Evolutionary conservation across 139 green algal species (phyloP), one percentile per base, ranked within the genome.

Genomic region (Asterochloris sp.): DNA sequence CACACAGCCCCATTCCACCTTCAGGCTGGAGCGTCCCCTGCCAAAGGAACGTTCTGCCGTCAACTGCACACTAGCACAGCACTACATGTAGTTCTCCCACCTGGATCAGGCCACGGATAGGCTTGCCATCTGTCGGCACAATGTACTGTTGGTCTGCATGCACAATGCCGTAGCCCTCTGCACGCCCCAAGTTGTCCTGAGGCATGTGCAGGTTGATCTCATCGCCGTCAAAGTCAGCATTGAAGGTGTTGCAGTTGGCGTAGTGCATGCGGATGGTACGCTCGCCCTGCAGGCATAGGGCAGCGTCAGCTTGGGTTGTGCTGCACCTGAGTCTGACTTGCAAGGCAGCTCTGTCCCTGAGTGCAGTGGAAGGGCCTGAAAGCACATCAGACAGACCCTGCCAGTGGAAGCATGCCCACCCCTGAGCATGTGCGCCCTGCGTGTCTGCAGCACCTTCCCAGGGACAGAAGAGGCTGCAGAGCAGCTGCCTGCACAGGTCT

Each of bases 131-230:
- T 12, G 97, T 99, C 61, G 97, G 97, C 69, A 97, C 92, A 62
- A 97, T 98, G 91, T 95, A 99, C 87, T 99, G 96, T 38, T 95
- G 81, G 85, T 98, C 94, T 0, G 97, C 95, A 81, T 97, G 89
- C 21, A 99, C 95, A 74, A 99, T 98, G 76, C 87, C 88, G 84
- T 97, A 97, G n/a, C 94, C 97, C 89, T 99, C 97, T 0, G 97
- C 92, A 12, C 97, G 87, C 0, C 88, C 93, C 26, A 95, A 78
- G 66, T 96, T 89, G 88, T 98, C 96, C 89, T 96, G 96, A 0
- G 97, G 97, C 73, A 99, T 86, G 82, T 99, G 97, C 83, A 99
- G 87, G 91, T 99, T 99, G 89, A 99, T 99, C 87, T 99, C 97
- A 83, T 99, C 97, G 1, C 97, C 97, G 82, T 99, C 97, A 91